Conservation (phyloP, 208 protist genomes). For the Vickermania spadyakhi region DNA sequence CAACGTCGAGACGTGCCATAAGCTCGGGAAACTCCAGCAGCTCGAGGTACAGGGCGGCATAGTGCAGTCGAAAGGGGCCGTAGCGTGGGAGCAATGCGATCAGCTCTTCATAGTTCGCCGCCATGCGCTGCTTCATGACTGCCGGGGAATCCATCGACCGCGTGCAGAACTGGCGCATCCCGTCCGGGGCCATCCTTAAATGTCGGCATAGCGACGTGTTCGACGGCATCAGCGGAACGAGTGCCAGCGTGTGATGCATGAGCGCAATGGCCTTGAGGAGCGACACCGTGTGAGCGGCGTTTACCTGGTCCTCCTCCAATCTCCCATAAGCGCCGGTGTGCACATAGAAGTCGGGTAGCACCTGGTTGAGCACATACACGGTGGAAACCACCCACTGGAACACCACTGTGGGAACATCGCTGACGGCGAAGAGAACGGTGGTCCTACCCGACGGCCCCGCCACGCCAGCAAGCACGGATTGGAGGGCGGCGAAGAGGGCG, state of each 20-base stretch:
- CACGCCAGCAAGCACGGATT: neutral
- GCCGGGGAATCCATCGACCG: slow-evolving; percentile 23
- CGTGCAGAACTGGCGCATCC: slow-evolving; percentile 45
- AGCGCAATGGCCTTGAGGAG: slow-evolving; percentile 44
- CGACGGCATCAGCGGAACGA: slow-evolving; percentile 5
- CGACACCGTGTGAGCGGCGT: slow-evolving; percentile 17
- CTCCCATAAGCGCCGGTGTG: slow-evolving; percentile 17
- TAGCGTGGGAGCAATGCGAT: slow-evolving; percentile 55
- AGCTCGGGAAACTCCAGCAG: neutral
- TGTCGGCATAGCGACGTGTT: slow-evolving; percentile 5
- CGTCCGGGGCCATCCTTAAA: slow-evolving; percentile 2
- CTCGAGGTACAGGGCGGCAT: slow-evolving; percentile 14
- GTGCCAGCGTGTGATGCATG: slow-evolving; percentile 19
- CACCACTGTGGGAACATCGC: slow-evolving; percentile 3
- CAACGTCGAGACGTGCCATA: neutral
- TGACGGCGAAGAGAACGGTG: neutral
- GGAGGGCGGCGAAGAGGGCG: neutral
- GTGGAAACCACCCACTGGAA: slow-evolving; percentile 18
- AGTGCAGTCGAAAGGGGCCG: slow-evolving; percentile 65
- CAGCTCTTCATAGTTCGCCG: slow-evolving; percentile 73
- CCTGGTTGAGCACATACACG: slow-evolving; percentile 23
- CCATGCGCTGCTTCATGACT: slow-evolving; percentile 19
- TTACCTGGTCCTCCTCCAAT: neutral
- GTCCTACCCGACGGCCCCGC: neutral
- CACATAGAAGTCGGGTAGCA: slow-evolving; percentile 64